Base-by-base conservation (phyloP, 108 stramenopile genomes). In the Phaeodactylum tricornutum region DNA sequence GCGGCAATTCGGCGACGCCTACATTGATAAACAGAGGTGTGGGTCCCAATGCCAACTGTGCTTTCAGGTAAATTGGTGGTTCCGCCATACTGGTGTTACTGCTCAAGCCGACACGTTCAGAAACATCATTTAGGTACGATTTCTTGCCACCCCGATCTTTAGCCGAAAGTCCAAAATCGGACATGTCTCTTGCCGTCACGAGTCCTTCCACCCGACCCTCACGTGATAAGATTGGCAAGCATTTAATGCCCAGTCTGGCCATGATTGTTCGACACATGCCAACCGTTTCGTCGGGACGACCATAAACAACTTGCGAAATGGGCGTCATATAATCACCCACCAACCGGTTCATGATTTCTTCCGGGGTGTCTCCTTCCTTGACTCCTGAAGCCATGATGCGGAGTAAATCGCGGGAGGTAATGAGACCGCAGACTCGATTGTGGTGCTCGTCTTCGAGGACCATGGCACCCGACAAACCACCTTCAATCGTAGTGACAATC, bases 121-220 rank as follows among this genome's bases (percentile, higher is more conserved):
- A 81, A 37, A 96, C 62, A 72, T 92, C 75, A 37, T 70, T 69
- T 36, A 96, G 66, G 57, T 78, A 94, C 15, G 68, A 53, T 60
- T 93, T 87, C 74, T 96, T 96, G 26, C 96, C 96, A 19, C 93
- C 96, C 37, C 70, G 57, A 50, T 96, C 92, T 27, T 66, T 54
- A 22, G 85, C 72, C 40, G 66, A 69, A 50, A 91, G 77, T 50
- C 80, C 74, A 71, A 66, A 87, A 34, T 94, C 91, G 19, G 72
- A 75, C 67, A 96, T 81, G 59, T 93, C 96, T 27, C 83, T 63
- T 14, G 80, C 74, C 3, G 92, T 95, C 21, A 96, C 55, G 31
- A 96, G 65, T 4, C 96, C 96, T 68, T 85, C 81, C 2, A 96
- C 89, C 41, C 74, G 61, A 0, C 85, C 81, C 16, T 83, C 64